Evolutionary conservation across 2,329 filamentous ascomycete genomes (phyloP).

Genomic region (Calycina marina): DNA sequence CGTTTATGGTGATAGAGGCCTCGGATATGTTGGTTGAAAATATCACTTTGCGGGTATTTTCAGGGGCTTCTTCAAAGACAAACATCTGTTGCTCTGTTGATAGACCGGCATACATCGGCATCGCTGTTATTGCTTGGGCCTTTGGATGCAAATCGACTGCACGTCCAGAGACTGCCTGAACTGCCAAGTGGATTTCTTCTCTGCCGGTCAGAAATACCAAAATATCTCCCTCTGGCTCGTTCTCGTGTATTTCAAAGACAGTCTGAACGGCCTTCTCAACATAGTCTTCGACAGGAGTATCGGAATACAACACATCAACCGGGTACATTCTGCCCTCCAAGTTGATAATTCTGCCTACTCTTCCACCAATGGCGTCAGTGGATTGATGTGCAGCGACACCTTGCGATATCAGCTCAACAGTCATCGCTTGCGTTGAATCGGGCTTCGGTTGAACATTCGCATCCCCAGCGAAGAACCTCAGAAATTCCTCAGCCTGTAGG

Average conservation of each 20-base stretch:
- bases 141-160: slow-evolving; percentile 45
- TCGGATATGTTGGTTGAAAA: slow-evolving; percentile 94
- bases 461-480: slow-evolving; percentile 53
- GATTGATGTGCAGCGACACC: slow-evolving; percentile 12
- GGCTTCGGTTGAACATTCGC: slow-evolving; percentile 22
- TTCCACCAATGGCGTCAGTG: slow-evolving; percentile 21
- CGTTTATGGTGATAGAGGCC: slow-evolving; percentile 86
- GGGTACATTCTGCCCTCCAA: slow-evolving; percentile 80
- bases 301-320: slow-evolving; percentile 72
- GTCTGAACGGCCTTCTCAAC: slow-evolving; percentile 70
- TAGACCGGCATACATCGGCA: slow-evolving; percentile 82
- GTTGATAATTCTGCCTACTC: slow-evolving; percentile 55
- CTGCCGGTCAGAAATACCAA: slow-evolving; percentile 83
- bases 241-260: slow-evolving; percentile 73
- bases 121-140: slow-evolving; percentile 44
- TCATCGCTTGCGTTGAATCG: slow-evolving; percentile 25
- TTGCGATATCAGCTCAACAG: slow-evolving; percentile 16
- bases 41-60: slow-evolving; percentile 78
- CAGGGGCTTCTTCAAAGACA: slow-evolving; percentile 72
- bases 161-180: slow-evolving; percentile 67
- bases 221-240: slow-evolving; percentile 73
- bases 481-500: slow-evolving; percentile 74
- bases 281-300: slow-evolving; percentile 70
- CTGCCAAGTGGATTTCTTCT: slow-evolving; percentile 75
- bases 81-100: slow-evolving; percentile 89